These are phyloP conservation scores for Xylaria sp. DNA, from an alignment of 2,329 filamentous ascomycete species.

Conservation along the genomic window DNA sequence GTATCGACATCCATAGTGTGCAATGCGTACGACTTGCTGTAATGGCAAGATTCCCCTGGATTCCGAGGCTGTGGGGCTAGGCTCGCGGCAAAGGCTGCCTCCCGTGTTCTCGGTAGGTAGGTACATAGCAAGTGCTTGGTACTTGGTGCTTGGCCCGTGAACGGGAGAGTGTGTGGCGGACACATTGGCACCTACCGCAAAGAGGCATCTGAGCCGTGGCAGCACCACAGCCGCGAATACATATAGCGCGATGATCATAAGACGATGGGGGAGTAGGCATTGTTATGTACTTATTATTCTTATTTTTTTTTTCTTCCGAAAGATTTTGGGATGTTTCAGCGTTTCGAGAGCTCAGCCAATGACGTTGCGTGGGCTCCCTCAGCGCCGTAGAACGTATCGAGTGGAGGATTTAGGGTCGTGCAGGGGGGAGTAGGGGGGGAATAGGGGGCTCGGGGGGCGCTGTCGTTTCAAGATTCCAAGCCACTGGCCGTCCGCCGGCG, in stretches of 20 bases:
- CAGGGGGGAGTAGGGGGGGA: conserved; percentile 16
- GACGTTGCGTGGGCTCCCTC: conserved; percentile 15
- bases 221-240: conserved; percentile 1
- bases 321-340: conserved; percentile 27
- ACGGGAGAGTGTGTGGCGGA: not conserved
- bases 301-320: too few species aligned
- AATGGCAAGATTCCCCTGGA: too few species aligned
- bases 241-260: too few species aligned
- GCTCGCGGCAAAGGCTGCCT: too few species aligned
- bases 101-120: too few species aligned
- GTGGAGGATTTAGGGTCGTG: conserved; percentile 18
- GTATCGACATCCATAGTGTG: too few species aligned
- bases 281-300: too few species aligned
- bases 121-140: too few species aligned
- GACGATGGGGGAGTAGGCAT: too few species aligned
- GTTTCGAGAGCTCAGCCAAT: conserved; percentile 23
- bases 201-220: conserved; percentile 6
- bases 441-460: not conserved
- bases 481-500: too few species aligned
- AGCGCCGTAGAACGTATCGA: not conserved
- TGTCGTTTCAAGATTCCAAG: conserved; percentile 18
- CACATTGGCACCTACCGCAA: conserved; percentile 16
- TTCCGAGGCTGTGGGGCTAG: too few species aligned
- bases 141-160: not conserved
- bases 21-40: too few species aligned